phyloP scores from a whole-genome alignment of 805 yeast genomes.

The Ogataea methylovora region DNA sequence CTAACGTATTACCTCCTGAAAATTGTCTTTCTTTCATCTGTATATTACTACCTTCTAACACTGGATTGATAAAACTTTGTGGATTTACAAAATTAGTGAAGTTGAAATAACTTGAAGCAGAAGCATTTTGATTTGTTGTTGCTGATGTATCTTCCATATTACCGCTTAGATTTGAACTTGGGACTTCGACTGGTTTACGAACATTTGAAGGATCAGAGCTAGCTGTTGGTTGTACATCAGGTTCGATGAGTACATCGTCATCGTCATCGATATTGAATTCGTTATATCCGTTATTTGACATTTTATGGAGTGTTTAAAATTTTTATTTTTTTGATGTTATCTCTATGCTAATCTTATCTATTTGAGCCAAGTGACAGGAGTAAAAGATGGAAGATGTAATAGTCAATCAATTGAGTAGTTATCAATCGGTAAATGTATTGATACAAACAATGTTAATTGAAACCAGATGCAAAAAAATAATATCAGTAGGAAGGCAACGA shows the following conservation, averaged over 20 bases:
- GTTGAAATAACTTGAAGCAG: constrained; percentile 12
- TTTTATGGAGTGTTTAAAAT: too few species aligned
- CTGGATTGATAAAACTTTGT: constrained; percentile 19
- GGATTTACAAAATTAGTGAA: constrained; percentile 29
- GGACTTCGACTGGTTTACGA: background rate
- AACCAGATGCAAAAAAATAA: background rate
- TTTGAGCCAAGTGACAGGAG: background rate
- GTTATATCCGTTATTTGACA: constrained; percentile 6
- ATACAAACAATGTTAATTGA: background rate
- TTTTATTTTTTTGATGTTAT: too few species aligned
- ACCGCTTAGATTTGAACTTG: background rate
- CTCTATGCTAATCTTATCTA: background rate
- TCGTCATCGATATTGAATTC: constrained; percentile 22
- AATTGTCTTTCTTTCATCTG: constrained; percentile 40
- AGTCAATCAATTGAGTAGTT: too few species aligned
- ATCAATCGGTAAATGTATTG: background rate
- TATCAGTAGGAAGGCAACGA: constrained; percentile 20
- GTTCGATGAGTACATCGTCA: constrained; percentile 26
- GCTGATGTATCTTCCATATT: constrained; percentile 1
- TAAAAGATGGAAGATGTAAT: too few species aligned
- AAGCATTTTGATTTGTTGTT: constrained; percentile 2
- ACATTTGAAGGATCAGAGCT: background rate
- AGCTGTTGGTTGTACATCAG: constrained; percentile 22
- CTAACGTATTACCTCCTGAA: constrained; percentile 50
- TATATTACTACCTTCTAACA: constrained; percentile 15